Evolutionary conservation across 2,329 filamentous ascomycete genomes (phyloP).

Genomic region (Fusarium udum): DNA sequence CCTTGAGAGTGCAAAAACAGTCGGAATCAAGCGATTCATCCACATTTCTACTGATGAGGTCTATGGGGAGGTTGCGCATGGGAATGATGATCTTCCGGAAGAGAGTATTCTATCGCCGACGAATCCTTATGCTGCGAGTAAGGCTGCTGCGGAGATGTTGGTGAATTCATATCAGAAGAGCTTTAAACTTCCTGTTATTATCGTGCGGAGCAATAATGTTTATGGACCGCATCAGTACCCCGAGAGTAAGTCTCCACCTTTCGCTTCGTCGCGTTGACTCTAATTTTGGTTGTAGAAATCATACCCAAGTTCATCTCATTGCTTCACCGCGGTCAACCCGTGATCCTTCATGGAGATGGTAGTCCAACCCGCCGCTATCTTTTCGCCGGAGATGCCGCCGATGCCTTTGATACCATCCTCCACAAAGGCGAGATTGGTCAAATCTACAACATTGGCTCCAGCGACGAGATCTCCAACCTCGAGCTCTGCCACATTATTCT

Average conservation of each 20-base stretch:
- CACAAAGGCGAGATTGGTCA: slow-evolving; percentile 79
- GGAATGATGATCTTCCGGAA: slow-evolving; percentile 76
- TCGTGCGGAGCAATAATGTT: slow-evolving; percentile 85
- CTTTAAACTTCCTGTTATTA: slow-evolving; percentile 82
- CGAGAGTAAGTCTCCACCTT: slow-evolving; percentile 68
- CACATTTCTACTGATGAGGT: slow-evolving; percentile 88
- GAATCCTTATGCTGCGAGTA: slow-evolving; percentile 83
- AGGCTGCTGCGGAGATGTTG: slow-evolving; percentile 84
- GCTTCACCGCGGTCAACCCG: slow-evolving; percentile 72
- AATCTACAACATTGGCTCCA: slow-evolving; percentile 84
- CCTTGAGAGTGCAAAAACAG: slow-evolving; percentile 78
- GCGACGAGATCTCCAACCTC: slow-evolving; percentile 80
- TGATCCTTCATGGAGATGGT: slow-evolving; percentile 82
- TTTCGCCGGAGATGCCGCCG: slow-evolving; percentile 80
- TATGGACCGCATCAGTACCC: slow-evolving; percentile 87
- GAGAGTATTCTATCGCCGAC: slow-evolving; percentile 81
- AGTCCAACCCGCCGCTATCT: slow-evolving; percentile 79
- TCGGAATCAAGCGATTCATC: slow-evolving; percentile 76
- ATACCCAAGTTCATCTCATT: slow-evolving; percentile 86
- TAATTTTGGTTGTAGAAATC: slow-evolving; percentile 65
- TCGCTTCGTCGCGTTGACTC: rapidly evolving
- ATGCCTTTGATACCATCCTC: slow-evolving; percentile 85
- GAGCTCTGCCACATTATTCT: slow-evolving; percentile 61
- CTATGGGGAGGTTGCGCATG: slow-evolving; percentile 80
- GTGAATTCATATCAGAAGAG: slow-evolving; percentile 84